Percentiles rank a stretch among this genome's conserved stretches.
Conservation (phyloP, 257 asterid genomes). For the Scutellaria minor region DNA sequence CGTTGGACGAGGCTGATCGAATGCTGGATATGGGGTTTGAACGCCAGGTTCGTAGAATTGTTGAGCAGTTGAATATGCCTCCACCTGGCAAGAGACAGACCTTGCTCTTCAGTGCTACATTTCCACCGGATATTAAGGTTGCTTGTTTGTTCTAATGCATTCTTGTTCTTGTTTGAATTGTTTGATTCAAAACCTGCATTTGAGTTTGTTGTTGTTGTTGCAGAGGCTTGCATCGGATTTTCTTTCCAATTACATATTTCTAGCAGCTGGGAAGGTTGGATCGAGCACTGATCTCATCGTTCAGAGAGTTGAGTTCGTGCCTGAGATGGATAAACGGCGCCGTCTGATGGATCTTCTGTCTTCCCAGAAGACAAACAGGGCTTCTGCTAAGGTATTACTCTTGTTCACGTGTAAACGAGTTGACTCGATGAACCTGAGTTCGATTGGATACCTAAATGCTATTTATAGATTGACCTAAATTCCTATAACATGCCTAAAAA, state of each 20-base stretch:
- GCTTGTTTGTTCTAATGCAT: neutral
- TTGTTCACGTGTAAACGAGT: neutral
- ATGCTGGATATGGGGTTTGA: constrained; percentile 93
- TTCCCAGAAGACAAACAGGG: constrained; percentile 37
- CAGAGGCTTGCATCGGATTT: constrained; percentile 78
- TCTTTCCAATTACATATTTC: constrained; percentile 58
- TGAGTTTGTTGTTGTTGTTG: neutral
- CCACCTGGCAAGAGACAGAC: constrained; percentile 70
- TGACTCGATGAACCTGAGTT: neutral
- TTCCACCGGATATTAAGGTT: constrained; percentile 69
- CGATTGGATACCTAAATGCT: neutral
- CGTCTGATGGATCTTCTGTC: constrained; percentile 51
- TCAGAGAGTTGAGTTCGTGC: constrained; percentile 67
- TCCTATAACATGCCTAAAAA: too few species aligned
- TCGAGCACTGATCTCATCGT: constrained; percentile 69
- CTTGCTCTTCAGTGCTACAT: constrained; percentile 80
- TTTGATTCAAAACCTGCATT: neutral
- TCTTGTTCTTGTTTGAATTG: neutral
- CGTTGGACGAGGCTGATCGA: constrained; percentile 79
- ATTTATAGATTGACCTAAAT: too few species aligned
- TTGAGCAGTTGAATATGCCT: constrained; percentile 70
- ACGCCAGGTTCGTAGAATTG: constrained; percentile 64
- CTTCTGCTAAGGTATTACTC: constrained; percentile 48
- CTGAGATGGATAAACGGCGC: constrained; percentile 55
- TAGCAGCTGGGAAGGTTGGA: constrained; percentile 80